Conservation (phyloP, 306 rosid genomes). For the Vigna angularis region DNA sequence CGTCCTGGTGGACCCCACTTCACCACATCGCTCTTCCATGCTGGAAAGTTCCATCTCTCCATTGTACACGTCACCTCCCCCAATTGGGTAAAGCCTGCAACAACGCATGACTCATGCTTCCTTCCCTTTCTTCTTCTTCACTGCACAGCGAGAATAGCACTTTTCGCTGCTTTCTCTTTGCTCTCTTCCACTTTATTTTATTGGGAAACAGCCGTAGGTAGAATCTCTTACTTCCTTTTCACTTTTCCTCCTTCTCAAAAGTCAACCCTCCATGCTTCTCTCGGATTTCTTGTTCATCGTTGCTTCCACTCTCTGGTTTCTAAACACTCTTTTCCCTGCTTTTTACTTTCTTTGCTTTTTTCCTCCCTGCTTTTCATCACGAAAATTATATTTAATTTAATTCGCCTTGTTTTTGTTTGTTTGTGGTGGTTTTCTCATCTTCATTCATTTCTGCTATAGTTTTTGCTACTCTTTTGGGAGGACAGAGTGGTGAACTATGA, state of each 20-base stretch:
- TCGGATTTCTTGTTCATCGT: conserved; percentile 35
- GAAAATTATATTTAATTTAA: neutral
- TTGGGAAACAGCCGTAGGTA: conserved; percentile 39
- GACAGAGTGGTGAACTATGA: conserved; percentile 5
- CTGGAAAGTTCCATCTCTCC: conserved; percentile 69
- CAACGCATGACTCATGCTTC: conserved; percentile 36
- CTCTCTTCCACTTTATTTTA: neutral
- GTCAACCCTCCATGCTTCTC: conserved; percentile 25
- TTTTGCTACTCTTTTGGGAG: conserved; percentile 15
- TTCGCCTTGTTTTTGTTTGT: conserved; percentile 23
- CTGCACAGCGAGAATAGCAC: neutral
- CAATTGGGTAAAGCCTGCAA: conserved; percentile 40
- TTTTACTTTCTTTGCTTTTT: neutral
- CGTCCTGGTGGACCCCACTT: conserved; percentile 61
- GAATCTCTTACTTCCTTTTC: neutral
- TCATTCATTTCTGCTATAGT: neutral
- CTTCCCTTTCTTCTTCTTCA: neutral
- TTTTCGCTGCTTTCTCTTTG: conserved; percentile 35
- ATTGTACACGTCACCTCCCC: conserved; percentile 65
- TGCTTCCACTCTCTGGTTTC: conserved; percentile 4
- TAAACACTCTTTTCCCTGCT: neutral
- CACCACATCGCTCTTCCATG: conserved; percentile 56
- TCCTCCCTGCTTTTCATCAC: neutral
- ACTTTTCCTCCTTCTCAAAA: neutral
- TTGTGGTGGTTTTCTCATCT: conserved; percentile 17